These are phyloP conservation scores for Sorghum bicolor DNA, from an alignment of 176 grass and related monocot genomes.

Conservation along the genomic window DNA sequence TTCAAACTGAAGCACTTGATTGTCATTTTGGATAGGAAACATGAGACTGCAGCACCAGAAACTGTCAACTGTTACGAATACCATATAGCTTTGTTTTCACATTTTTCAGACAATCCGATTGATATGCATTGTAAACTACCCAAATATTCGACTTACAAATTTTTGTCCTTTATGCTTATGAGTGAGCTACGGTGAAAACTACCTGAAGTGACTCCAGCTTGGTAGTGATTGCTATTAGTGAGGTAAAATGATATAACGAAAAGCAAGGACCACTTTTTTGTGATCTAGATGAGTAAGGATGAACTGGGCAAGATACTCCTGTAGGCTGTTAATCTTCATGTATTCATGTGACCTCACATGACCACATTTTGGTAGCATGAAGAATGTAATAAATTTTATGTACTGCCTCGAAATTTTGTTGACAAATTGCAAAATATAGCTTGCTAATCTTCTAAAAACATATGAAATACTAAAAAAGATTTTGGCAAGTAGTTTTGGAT, in stretches of 20 bases:
- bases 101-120: background rate
- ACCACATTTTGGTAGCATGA: background rate
- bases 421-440: background rate
- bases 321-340: constrained; percentile 13
- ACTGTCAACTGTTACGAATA: background rate
- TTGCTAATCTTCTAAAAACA: constrained; percentile 11
- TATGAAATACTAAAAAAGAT: background rate
- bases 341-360: background rate
- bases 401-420: background rate
- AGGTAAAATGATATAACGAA: background rate
- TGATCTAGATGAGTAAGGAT: background rate
- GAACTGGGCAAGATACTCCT: background rate
- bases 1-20: background rate
- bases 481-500: background rate
- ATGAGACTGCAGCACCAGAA: background rate
- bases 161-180: background rate
- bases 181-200: background rate
- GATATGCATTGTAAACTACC: background rate
- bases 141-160: background rate
- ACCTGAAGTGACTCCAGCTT: background rate
- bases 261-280: background rate
- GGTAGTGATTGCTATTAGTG: background rate
- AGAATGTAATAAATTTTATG: constrained; percentile 5
- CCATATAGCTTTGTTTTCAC: background rate
- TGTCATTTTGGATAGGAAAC: background rate